Conservation (phyloP, 129 eudicot genomes). For the Dittrichia graveolens region DNA sequence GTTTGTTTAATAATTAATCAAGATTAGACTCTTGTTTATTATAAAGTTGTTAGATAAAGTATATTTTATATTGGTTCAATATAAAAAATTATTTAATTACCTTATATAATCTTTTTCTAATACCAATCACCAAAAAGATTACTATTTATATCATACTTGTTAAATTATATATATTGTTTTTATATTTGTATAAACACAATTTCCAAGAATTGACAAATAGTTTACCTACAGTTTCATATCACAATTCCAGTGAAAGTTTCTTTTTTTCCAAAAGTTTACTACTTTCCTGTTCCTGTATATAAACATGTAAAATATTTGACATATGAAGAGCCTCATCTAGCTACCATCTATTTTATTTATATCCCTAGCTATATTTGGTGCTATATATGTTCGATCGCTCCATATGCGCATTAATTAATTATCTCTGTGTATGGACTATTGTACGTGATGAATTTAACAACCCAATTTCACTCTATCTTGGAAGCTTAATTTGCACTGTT, state of each 20-base stretch:
- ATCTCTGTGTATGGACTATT: slow-evolving; percentile 18
- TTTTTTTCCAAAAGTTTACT: slow-evolving; percentile 18
- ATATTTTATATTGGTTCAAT: not conserved
- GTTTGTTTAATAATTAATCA: not conserved
- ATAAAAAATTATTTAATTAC: not conserved
- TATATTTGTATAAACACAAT: slow-evolving; percentile 32
- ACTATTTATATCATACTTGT: slow-evolving; percentile 10
- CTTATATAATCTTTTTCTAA: not conserved
- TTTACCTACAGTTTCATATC: slow-evolving; percentile 32
- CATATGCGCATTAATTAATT: not conserved
- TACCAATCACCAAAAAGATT: slow-evolving; percentile 18
- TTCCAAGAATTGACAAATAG: slow-evolving; percentile 40
- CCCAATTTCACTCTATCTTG: not conserved
- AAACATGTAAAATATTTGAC: slow-evolving; percentile 12
- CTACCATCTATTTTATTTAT: slow-evolving; percentile 20
- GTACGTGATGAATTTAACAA: slow-evolving; percentile 4
- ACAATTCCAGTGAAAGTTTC: slow-evolving; percentile 28
- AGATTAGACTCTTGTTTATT: slow-evolving; percentile 13
- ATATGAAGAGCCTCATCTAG: slow-evolving; percentile 10
- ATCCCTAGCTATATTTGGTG: slow-evolving; percentile 8
- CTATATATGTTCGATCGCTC: slow-evolving; percentile 2
- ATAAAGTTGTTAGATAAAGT: not conserved
- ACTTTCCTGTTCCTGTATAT: slow-evolving; percentile 1
- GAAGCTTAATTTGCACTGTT: slow-evolving; percentile 17
- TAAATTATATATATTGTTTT: not conserved